Evolutionary conservation across 1,284 basidiomycete species (phyloP).

Genomic region (Ustanciosporium gigantosporum): DNA sequence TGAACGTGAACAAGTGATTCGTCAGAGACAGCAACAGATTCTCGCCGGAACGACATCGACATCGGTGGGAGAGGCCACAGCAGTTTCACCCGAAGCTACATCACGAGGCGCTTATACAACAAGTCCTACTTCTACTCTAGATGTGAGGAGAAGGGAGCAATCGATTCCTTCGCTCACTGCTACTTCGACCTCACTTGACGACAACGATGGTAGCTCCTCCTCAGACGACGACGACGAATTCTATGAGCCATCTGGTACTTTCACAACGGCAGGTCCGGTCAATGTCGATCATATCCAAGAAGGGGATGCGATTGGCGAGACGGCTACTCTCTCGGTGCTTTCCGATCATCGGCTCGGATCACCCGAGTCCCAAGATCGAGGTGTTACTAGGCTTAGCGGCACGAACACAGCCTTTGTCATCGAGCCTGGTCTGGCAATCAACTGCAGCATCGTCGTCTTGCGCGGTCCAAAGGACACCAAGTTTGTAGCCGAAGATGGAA

Average conservation of each 20-base stretch:
- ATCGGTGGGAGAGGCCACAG: neutral
- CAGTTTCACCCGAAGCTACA: neutral
- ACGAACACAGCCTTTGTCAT: constrained; percentile 10
- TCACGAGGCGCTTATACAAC: neutral
- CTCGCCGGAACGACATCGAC: neutral
- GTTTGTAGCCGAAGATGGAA: neutral
- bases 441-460: constrained; percentile 10
- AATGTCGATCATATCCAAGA: constrained; percentile 1
- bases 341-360: constrained; percentile 1
- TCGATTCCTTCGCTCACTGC: neutral
- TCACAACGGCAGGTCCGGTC: constrained; percentile 5
- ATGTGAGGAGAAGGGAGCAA: no score
- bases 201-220: neutral
- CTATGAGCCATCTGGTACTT: no score
- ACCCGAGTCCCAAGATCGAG: neutral
- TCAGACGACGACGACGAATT: neutral
- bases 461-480: constrained; percentile 1
- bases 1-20: constrained; percentile 7
- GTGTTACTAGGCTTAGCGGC: neutral
- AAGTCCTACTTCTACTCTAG: no score
- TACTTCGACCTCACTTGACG: no score
- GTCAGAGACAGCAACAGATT: constrained; percentile 10
- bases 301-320: constrained; percentile 5
- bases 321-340: constrained; percentile 16
- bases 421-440: constrained; percentile 11